phyloP scores from a whole-genome alignment of 192 early-diverging fungal genomes.

The Coemansia sp. region DNA sequence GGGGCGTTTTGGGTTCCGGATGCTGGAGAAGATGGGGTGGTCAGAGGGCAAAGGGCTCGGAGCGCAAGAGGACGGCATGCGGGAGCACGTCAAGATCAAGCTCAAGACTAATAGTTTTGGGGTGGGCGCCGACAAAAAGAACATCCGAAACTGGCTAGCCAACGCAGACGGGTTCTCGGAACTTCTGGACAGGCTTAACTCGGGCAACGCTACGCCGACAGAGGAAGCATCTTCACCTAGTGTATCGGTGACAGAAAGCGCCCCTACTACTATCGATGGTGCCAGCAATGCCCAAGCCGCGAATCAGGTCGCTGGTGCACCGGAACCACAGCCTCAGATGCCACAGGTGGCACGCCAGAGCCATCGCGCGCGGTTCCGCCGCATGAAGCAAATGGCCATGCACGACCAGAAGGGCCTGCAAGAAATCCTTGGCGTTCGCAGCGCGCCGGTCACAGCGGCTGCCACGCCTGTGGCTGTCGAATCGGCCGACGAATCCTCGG shows the following conservation, averaged over 20 bases:
- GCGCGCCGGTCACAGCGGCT: slow-evolving; percentile 15
- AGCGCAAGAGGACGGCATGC: slow-evolving; percentile 78
- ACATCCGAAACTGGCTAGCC: slow-evolving; percentile 92
- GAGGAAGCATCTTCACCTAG: background rate
- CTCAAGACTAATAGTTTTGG: slow-evolving; percentile 89
- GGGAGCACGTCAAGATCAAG: slow-evolving; percentile 84
- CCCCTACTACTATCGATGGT: no score
- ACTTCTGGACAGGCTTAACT: slow-evolving; percentile 81
- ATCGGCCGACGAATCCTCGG: background rate
- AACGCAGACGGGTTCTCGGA: slow-evolving; percentile 84
- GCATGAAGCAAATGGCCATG: slow-evolving; percentile 52
- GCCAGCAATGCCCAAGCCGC: background rate
- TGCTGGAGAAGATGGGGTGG: slow-evolving; percentile 98
- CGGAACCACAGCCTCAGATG: slow-evolving; percentile 42
- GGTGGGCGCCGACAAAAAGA: slow-evolving; percentile 85
- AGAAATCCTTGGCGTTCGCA: slow-evolving; percentile 51
- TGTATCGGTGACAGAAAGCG: no score
- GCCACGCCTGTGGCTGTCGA: slow-evolving; percentile 16
- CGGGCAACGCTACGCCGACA: slow-evolving; percentile 42
- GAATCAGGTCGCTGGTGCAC: background rate
- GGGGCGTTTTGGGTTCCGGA: slow-evolving; percentile 82
- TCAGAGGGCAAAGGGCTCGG: slow-evolving; percentile 90
- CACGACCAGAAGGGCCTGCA: slow-evolving; percentile 49
- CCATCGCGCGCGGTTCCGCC: slow-evolving; percentile 45
- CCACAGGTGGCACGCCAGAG: slow-evolving; percentile 20